Percentiles rank a stretch among this genome's conserved stretches.
Conservation (phyloP, 2,329 filamentous ascomycete species). For the Microsporum ferrugineum region DNA sequence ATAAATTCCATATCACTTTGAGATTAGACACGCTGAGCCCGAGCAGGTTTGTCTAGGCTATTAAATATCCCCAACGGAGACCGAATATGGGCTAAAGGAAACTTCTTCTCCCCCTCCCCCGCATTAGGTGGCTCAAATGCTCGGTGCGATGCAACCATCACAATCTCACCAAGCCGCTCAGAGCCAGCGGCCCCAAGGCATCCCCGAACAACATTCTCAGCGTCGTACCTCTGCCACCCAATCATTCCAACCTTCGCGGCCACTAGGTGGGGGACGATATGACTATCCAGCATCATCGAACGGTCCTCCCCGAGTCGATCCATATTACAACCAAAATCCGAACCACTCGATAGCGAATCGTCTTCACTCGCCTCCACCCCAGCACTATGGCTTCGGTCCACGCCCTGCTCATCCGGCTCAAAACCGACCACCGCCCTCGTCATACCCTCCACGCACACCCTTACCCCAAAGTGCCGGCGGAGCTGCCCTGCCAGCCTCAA, state of each 20-base stretch:
- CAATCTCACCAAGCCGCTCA: slow-evolving; percentile 5
- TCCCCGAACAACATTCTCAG: slow-evolving; percentile 11
- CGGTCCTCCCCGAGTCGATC: neutral
- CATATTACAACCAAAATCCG: slow-evolving; percentile 6
- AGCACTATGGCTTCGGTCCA: slow-evolving; percentile 41
- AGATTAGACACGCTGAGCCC: slow-evolving; percentile 58
- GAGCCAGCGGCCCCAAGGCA: slow-evolving; percentile 14
- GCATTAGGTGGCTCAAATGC: slow-evolving; percentile 37
- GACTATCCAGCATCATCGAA: slow-evolving; percentile 2
- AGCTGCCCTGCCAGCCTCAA: slow-evolving; percentile 29
- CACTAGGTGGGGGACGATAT: neutral
- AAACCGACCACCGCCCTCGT: slow-evolving; percentile 45
- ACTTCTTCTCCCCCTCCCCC: neutral
- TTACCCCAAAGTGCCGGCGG: slow-evolving; percentile 33
- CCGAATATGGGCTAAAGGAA: neutral
- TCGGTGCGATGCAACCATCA: slow-evolving; percentile 27
- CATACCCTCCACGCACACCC: slow-evolving; percentile 57
- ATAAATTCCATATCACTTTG: neutral
- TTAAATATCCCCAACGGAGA: too few relatives aligned
- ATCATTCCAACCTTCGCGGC: neutral
- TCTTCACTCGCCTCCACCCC: slow-evolving; percentile 33
- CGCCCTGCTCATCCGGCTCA: slow-evolving; percentile 43
- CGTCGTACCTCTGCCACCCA: neutral
- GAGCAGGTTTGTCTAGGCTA: slow-evolving; percentile 45
- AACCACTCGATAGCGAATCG: slow-evolving; percentile 25